These are phyloP conservation scores for Apocynum venetum DNA, from an alignment of 257 asterid genomes.

Conservation along the genomic window DNA sequence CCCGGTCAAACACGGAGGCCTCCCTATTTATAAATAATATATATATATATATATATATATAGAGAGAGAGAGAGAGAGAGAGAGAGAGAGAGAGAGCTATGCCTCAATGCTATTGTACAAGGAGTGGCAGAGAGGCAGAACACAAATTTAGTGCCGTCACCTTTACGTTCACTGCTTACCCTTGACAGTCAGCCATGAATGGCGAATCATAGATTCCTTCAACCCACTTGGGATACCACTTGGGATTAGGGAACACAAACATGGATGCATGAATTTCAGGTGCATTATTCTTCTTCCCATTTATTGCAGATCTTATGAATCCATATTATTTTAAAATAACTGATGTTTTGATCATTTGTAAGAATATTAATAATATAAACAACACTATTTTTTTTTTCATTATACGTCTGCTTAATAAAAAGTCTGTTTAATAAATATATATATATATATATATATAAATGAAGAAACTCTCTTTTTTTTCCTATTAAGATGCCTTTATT, in stretches of 20 bases:
- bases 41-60: too few species aligned
- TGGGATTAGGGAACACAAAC: neutral
- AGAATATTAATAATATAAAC: too few species aligned
- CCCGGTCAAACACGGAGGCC: slow-evolving; percentile 65
- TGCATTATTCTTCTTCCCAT: neutral
- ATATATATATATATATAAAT: too few species aligned
- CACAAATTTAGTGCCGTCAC: slow-evolving; percentile 48
- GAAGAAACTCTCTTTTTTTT: too few species aligned
- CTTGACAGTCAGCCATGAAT: slow-evolving; percentile 11
- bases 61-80: too few species aligned
- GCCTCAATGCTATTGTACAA: neutral
- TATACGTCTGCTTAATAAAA: too few species aligned
- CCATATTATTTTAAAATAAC: too few species aligned
- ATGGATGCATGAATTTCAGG: slow-evolving; percentile 14
- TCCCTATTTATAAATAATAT: too few species aligned
- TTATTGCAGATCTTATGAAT: neutral
- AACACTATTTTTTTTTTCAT: too few species aligned
- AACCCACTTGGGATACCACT: neutral
- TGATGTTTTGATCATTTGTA: too few species aligned
- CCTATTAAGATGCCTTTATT: too few species aligned
- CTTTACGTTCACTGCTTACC: slow-evolving; percentile 52
- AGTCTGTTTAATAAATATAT: too few species aligned
- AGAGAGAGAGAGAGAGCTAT: neutral
- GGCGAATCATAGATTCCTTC: neutral
- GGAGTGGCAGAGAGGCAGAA: neutral